Conservation (phyloP, 1,284 basidiomycete species). For the Ustilago shanxiensis region DNA sequence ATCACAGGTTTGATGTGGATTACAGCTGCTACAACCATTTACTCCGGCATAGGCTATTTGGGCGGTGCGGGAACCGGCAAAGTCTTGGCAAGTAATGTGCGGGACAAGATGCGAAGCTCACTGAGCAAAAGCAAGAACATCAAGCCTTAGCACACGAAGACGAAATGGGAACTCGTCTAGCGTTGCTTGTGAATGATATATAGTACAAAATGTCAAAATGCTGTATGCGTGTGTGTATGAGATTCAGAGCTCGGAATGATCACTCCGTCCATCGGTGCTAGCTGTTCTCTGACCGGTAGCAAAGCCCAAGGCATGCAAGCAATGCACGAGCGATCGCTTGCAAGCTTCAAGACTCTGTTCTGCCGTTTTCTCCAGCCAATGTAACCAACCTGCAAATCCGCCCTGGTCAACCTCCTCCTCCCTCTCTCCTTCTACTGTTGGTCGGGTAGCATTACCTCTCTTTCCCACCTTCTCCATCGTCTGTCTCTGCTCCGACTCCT, state of each 20-base stretch:
- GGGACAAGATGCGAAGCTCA: slow-evolving; percentile 7
- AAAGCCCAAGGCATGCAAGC: slow-evolving; percentile 33
- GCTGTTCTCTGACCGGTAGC: slow-evolving; percentile 7
- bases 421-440: neutral
- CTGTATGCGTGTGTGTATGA: slow-evolving; percentile 5
- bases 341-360: slow-evolving; percentile 22
- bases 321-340: slow-evolving; percentile 24
- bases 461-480: neutral
- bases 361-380: slow-evolving; percentile 24
- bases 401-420: neutral
- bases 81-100: slow-evolving; percentile 23
- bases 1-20: slow-evolving; percentile 75
- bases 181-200: slow-evolving; percentile 5
- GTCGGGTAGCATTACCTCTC: neutral
- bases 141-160: neutral
- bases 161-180: neutral
- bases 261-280: neutral
- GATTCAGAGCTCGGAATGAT: slow-evolving; percentile 29
- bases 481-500: neutral
- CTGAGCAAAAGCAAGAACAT: slow-evolving; percentile 1
- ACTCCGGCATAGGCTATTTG: slow-evolving; percentile 90
- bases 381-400: neutral
- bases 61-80: slow-evolving; percentile 43
- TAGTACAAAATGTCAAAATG: neutral
- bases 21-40: slow-evolving; percentile 88